Evolutionary conservation across 176 grass and related monocot genomes (phyloP).

Genomic region (Themeda triandra): DNA sequence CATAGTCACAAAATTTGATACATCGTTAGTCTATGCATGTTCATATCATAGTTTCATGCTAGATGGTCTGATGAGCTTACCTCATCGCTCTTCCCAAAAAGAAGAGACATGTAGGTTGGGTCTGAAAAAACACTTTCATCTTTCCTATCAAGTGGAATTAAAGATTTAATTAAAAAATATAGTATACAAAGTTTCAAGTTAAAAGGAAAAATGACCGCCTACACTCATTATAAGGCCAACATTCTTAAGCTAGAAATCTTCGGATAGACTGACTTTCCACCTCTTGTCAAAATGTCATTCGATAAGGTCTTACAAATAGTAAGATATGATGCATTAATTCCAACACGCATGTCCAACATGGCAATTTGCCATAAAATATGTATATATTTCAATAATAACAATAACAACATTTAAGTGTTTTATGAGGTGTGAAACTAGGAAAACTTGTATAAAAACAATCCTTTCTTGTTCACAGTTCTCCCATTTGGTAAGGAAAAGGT

Average conservation of each 20-base stretch:
- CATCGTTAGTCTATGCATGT: conserved; percentile 3
- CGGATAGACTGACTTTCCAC: no score
- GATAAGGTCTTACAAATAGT: neutral
- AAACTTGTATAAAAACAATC: no score
- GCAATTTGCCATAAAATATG: neutral
- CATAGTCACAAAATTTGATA: conserved; percentile 25
- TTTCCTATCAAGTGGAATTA: conserved; percentile 46
- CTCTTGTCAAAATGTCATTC: neutral
- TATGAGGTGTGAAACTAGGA: no score
- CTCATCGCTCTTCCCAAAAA: conserved; percentile 98
- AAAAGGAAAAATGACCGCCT: no score
- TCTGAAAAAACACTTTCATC: conserved; percentile 86
- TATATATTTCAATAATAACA: neutral
- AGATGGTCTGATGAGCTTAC: conserved; percentile 20
- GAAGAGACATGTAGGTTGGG: conserved; percentile 80
- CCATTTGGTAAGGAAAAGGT: no score
- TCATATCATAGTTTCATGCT: neutral
- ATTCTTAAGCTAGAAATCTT: no score
- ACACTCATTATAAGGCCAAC: no score
- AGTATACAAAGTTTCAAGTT: neutral
- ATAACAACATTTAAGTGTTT: neutral
- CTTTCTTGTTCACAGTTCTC: no score
- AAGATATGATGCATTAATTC: neutral
- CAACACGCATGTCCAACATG: neutral
- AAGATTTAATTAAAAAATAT: neutral